Percentiles rank a stretch among this genome's conserved stretches.
Evolutionary conservation across 768 basidiomycete species (phyloP).

Genomic region (Hypholoma fasciculare): DNA sequence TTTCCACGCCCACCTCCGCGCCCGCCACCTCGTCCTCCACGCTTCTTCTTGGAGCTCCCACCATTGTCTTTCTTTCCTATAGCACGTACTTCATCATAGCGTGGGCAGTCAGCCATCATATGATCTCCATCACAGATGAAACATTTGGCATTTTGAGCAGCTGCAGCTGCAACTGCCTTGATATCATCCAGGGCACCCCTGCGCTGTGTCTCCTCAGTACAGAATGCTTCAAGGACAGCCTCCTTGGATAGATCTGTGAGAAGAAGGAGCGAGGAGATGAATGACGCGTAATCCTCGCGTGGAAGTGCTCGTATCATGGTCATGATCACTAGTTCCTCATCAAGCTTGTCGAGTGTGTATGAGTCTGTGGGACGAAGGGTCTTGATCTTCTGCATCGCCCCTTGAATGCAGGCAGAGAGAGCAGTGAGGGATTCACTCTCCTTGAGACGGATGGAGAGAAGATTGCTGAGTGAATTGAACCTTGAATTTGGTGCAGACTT

Average conservation of each 20-base stretch:
- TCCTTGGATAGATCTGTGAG: not conserved
- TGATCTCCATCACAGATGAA: not conserved
- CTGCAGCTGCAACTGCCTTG: not conserved
- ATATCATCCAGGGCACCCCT: not conserved
- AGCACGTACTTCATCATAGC: not conserved
- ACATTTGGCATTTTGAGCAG: not conserved
- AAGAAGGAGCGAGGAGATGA: slow-evolving; percentile 10
- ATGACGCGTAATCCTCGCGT: slow-evolving; percentile 2
- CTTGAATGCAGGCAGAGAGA: not conserved
- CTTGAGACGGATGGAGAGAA: not conserved
- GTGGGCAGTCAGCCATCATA: not conserved
- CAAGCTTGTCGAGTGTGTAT: slow-evolving; percentile 1
- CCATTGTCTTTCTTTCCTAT: not conserved
- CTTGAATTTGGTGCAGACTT: not conserved
- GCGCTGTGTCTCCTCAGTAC: slow-evolving; percentile 4
- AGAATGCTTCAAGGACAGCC: slow-evolving; percentile 4
- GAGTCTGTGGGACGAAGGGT: not conserved
- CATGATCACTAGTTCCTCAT: slow-evolving; percentile 9
- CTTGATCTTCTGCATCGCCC: slow-evolving; percentile 2
- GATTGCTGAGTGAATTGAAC: not conserved
- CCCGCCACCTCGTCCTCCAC: not conserved
- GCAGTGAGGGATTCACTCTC: slow-evolving; percentile 3
- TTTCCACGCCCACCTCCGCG: not conserved
- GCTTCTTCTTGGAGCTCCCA: not conserved
- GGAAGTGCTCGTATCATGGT: slow-evolving; percentile 9